Evolutionary conservation across 73 alveolate species (phyloP), one percentile per base, ranked within the genome.

Genomic region (Paramecium bursaria): DNA sequence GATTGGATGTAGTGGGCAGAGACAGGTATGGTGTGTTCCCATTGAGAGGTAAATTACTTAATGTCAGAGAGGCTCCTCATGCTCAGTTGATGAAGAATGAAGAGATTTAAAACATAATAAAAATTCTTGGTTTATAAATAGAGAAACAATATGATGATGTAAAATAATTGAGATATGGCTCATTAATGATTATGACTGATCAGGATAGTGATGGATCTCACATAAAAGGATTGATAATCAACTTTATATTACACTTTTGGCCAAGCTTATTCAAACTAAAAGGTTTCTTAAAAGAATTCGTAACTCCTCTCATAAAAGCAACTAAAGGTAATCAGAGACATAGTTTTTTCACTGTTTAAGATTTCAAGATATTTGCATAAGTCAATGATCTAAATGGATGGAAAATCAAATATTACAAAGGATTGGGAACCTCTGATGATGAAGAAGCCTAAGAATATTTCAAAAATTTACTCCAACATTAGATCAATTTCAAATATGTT

Each of bases 161-260:
- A 42, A 91, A 91, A 50, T 87, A 85, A 33, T 86, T 96, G 73
- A 91, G 99, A 48, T 96, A 95, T 86, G 99, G 98, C 11, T 75
- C 93, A 27, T 52, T 94, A 21, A 93, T 93, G 96, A 97, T 98
- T 5, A 98, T 98, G 99, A 95, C 99, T 48, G 99, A 98, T 92
- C 96, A 98, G 86, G 99, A 98, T 90, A 98, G 92, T 47, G 99
- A 98, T 87, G 99, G 99, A 13, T 96, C 99, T 7, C 99, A 98
- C 90, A 98, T 98, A 49, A 98, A 98, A 87, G 99, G 99, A 23
- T 94, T 98, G 73, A 90, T 98, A 48, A 96, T 98, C 75, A 98
- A 98, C 91, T 98, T 98, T 87, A 87, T 98, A 48, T 99, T 97
- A 80, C 95, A 94, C 19, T 97, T 97, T 95, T 98, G 99, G 99